Evolutionary conservation across 1,284 basidiomycete species (phyloP).

Genomic region (Moesziomyces sp.): DNA sequence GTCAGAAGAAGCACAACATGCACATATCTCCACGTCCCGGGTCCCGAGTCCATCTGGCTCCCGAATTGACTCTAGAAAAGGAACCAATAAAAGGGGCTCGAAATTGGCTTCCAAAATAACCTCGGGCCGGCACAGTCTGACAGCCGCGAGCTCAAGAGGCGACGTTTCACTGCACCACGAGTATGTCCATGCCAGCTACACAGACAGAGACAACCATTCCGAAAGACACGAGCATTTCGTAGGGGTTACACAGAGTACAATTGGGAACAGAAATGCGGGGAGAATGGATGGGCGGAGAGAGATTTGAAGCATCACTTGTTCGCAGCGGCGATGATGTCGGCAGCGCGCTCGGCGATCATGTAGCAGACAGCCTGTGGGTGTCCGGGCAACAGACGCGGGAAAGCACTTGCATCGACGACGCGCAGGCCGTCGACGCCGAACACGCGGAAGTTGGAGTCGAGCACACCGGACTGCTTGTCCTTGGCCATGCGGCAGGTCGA

Average conservation of each 20-base stretch:
- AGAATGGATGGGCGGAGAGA: background rate
- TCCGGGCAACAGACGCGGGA: slow-evolving; percentile 65
- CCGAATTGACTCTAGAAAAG: background rate
- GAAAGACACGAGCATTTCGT: too few species aligned
- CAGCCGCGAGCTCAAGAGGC: too few species aligned
- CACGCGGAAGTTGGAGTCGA: slow-evolving; percentile 71
- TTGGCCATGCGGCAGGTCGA: slow-evolving; percentile 66
- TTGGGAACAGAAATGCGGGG: too few species aligned
- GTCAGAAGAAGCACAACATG: background rate
- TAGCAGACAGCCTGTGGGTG: slow-evolving; percentile 55
- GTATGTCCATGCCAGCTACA: too few species aligned
- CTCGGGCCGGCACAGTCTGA: too few species aligned
- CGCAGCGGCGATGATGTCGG: slow-evolving; percentile 29
- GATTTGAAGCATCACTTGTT: slow-evolving; percentile 7
- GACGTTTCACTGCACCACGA: too few species aligned
- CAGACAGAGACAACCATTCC: too few species aligned
- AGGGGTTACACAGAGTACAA: too few species aligned
- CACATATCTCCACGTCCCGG: background rate
- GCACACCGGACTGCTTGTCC: slow-evolving; percentile 68
- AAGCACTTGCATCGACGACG: slow-evolving; percentile 72
- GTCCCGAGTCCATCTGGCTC: background rate
- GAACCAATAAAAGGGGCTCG: background rate
- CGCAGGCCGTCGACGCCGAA: slow-evolving; percentile 70
- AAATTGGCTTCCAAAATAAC: background rate
- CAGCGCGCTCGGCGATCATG: slow-evolving; percentile 53